Evolutionary conservation across 441 rosid genomes (phyloP).

Genomic region (Adansonia rubrostipa): DNA sequence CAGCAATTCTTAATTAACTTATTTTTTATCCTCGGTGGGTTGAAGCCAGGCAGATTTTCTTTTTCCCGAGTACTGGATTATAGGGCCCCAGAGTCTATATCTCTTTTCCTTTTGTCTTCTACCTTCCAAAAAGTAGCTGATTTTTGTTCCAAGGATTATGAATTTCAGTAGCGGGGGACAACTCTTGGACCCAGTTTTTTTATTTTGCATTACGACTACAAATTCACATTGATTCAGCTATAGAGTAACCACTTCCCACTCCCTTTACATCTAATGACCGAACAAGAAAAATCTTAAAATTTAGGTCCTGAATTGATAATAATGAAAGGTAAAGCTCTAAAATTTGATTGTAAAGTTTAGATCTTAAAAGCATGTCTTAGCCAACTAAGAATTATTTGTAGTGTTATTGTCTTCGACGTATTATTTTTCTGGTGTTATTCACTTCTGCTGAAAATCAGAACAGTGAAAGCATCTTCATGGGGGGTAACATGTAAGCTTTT

Average conservation of each 20-base stretch:
- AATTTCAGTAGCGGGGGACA: slow-evolving; percentile 26
- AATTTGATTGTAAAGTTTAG: too few species aligned
- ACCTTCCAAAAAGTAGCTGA: slow-evolving; percentile 21
- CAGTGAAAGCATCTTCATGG: background rate
- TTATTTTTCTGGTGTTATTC: slow-evolving; percentile 8
- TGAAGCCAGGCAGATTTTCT: too few species aligned
- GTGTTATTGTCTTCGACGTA: background rate
- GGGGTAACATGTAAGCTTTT: background rate
- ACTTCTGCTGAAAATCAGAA: background rate
- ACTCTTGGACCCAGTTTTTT: slow-evolving; percentile 18
- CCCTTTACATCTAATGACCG: too few species aligned
- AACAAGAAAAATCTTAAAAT: background rate
- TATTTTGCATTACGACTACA: slow-evolving; percentile 18
- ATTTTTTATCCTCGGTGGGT: background rate
- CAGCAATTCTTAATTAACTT: background rate
- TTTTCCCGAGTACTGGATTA: too few species aligned
- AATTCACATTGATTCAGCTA: background rate
- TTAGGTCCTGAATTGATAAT: slow-evolving; percentile 2
- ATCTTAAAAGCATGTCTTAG: too few species aligned
- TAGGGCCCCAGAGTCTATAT: slow-evolving; percentile 13
- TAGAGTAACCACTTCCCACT: background rate
- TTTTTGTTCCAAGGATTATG: slow-evolving; percentile 24
- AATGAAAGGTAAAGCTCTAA: background rate
- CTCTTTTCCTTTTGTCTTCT: slow-evolving; percentile 26
- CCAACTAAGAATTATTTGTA: background rate